Percentiles rank a stretch among this genome's conserved stretches.
These are phyloP conservation scores for Pseudocercospora fuligena DNA, from an alignment of 2,329 filamentous ascomycete genomes.

Conservation along the genomic window DNA sequence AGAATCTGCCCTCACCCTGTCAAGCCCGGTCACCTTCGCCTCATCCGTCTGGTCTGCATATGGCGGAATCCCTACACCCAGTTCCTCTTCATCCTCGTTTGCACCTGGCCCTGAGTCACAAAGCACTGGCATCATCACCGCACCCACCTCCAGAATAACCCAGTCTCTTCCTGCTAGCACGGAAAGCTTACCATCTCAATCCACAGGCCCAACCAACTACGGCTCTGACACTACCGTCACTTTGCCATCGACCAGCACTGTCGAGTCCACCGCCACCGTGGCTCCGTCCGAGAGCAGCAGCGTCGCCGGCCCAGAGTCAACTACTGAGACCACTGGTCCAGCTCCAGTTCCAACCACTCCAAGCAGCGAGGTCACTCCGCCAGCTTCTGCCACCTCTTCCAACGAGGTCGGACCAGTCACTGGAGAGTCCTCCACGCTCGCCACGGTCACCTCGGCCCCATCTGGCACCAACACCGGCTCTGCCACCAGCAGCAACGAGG, in stretches of 20 bases:
- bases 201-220: constrained; percentile 25
- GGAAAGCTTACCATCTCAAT: constrained; percentile 29
- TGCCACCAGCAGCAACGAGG: constrained; percentile 26
- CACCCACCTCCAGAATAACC: constrained; percentile 12
- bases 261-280: constrained; percentile 20
- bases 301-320: constrained; percentile 17
- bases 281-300: constrained; percentile 13
- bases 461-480: constrained; percentile 23
- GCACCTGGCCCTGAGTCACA: background rate
- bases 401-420: constrained; percentile 24
- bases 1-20: constrained; percentile 24
- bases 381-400: constrained; percentile 11
- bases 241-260: constrained; percentile 17
- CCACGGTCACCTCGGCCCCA: constrained; percentile 26
- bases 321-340: constrained; percentile 18
- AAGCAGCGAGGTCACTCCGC: constrained; percentile 17
- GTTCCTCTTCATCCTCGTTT: background rate
- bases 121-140: constrained; percentile 11
- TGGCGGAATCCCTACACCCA: background rate
- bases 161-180: constrained; percentile 18
- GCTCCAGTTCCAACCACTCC: constrained; percentile 16
- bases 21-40: constrained; percentile 13
- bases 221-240: constrained; percentile 14
- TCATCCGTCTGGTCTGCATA: constrained; percentile 15
- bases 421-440: constrained; percentile 22